Evolutionary conservation across 768 basidiomycete genomes (phyloP).

Genomic region (Trametes maxima): DNA sequence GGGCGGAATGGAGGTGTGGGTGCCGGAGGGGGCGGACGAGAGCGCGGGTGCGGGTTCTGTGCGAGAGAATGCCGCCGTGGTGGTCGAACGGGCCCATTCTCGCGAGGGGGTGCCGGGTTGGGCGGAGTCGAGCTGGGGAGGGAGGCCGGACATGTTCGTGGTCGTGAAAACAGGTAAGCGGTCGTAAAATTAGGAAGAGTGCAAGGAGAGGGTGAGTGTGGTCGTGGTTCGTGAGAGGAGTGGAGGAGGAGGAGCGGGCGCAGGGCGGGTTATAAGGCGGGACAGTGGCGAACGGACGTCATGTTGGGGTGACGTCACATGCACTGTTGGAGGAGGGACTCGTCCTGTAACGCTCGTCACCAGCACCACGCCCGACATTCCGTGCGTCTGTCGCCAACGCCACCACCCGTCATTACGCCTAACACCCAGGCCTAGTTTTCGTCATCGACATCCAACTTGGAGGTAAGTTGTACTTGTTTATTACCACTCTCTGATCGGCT

Average conservation of each 20-base stretch:
- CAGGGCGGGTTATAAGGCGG: neutral
- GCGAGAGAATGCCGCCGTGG: conserved; percentile 26
- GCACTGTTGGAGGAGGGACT: neutral
- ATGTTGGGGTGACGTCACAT: neutral
- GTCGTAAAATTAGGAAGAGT: conserved; percentile 1
- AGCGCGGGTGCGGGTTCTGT: conserved; percentile 19
- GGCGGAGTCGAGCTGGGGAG: conserved; percentile 18
- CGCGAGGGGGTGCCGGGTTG: conserved; percentile 25
- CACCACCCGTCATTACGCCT: neutral
- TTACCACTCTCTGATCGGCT: too few relatives aligned
- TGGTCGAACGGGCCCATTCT: conserved; percentile 27
- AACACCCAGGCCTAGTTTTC: neutral
- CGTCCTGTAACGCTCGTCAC: neutral
- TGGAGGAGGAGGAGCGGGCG: neutral
- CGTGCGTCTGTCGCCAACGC: neutral
- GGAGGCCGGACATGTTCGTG: conserved; percentile 22
- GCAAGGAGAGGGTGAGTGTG: neutral
- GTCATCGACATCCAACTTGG: too few relatives aligned
- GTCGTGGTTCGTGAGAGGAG: neutral
- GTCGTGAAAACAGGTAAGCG: neutral
- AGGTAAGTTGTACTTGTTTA: too few relatives aligned
- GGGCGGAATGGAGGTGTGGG: neutral
- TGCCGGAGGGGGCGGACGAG: neutral
- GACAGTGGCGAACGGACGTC: neutral
- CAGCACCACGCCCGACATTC: neutral